phyloP scores from a whole-genome alignment of 2,329 filamentous ascomycete species.

The Xylariaceae sp. region DNA sequence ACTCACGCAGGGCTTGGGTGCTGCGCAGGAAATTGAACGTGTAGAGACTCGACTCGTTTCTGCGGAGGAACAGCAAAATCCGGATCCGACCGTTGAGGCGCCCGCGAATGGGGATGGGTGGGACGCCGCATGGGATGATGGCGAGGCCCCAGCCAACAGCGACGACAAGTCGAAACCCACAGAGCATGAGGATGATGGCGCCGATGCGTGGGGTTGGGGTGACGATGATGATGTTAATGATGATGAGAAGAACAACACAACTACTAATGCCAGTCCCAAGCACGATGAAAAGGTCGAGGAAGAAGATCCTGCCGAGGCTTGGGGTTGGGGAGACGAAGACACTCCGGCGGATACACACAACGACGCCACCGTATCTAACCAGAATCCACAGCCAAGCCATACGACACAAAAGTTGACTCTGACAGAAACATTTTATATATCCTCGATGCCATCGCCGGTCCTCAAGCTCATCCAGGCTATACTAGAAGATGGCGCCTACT shows the following conservation, averaged over 20 bases:
- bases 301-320: constrained; percentile 58
- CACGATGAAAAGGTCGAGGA: constrained; percentile 17
- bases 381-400: constrained; percentile 4
- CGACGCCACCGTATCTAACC: constrained; percentile 24
- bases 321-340: constrained; percentile 80
- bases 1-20: constrained; percentile 61
- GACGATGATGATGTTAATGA: constrained; percentile 50
- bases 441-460: constrained; percentile 77
- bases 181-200: constrained; percentile 14
- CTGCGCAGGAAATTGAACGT: constrained; percentile 68
- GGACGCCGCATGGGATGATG: constrained; percentile 75
- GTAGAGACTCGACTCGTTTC: constrained; percentile 78
- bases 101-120: constrained; percentile 55
- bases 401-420: constrained; percentile 64
- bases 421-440: constrained; percentile 82
- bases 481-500: constrained; percentile 54
- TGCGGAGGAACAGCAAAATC: constrained; percentile 58
- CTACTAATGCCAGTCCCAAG: constrained; percentile 32
- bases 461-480: constrained; percentile 59
- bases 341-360: constrained; percentile 28
- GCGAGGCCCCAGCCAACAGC: constrained; percentile 42
- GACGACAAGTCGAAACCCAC: constrained; percentile 17
- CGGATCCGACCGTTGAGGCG: constrained; percentile 50
- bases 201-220: constrained; percentile 74
- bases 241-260: constrained; percentile 56